Evolutionary conservation across 768 basidiomycete species (phyloP), one percentile per base, ranked within the genome.

Genomic region (Gymnopilus dilepis): DNA sequence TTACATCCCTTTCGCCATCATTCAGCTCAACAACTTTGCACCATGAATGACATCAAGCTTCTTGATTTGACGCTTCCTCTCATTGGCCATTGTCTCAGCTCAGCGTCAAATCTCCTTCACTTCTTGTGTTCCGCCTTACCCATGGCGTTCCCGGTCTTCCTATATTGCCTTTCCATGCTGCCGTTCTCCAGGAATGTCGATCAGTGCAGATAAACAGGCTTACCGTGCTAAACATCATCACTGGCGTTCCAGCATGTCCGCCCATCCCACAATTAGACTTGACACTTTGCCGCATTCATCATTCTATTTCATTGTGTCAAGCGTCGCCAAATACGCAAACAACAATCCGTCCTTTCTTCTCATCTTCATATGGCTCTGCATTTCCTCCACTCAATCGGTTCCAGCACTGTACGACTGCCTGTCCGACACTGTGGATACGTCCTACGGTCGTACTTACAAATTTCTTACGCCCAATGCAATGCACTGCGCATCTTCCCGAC

Each of bases 401-500:
- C 22, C 2, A 3, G 6, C 15, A n/a, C 15, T n/a, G 15, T n/a
- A 13, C 45, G 12, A 22, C 22, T 47, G 26, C 15, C 5, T 50
- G 47, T 22, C 47, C 47, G 31, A 31, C 22, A 22, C 28, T 7
- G 24, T 50, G 47, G 47, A 50, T n/a, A 15, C 17, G 26, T 28
- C 17, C 26, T 12, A 5, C 22, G 9, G 24, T 43, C 13, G 7
- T n/a, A 17, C 17, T 41, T n/a, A n/a, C 7, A 41, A 41, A 41
- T 41, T 30, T 15, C 45, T 28, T 30, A 26, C 45, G 26, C 26
- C 26, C 45, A 50, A n/a, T 50, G 47, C 28, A 50, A 31, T 47
- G 24, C 43, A 50, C 31, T 28, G 47, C 47, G 47, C 47, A 50
- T 28, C 30, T 50, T 50, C 47, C 47, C 47, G 47, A 50, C 47